Percentiles rank a stretch among this genome's conserved stretches.
phyloP scores from a whole-genome alignment of 1,284 basidiomycete species.

The Apiotrichum laibachii region DNA sequence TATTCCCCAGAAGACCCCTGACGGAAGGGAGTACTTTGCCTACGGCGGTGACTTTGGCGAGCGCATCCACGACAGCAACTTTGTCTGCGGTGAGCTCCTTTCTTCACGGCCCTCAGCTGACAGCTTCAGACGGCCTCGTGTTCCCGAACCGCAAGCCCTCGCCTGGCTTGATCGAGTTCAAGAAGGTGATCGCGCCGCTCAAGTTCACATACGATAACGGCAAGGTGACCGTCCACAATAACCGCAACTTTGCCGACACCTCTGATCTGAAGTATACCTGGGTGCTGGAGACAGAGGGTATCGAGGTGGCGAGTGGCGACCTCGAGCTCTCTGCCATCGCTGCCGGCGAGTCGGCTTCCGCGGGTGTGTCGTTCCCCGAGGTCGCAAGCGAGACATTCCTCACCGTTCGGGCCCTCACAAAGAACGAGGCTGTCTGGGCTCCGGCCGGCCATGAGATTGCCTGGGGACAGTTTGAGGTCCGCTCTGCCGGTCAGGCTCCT shows the following conservation, averaged over 20 bases:
- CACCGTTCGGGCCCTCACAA: constrained; percentile 9
- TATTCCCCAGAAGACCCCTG: constrained; percentile 7
- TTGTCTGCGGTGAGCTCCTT: constrained; percentile 10
- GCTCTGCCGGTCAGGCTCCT: background rate
- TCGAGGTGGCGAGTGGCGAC: constrained; percentile 2
- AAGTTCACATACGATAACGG: constrained; percentile 1
- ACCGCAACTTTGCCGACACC: constrained; percentile 13
- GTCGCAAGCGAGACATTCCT: background rate
- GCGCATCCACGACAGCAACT: constrained; percentile 27
- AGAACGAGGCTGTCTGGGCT: constrained; percentile 13
- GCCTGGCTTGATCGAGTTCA: constrained; percentile 23
- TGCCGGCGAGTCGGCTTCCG: background rate
- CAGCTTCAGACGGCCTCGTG: constrained; percentile 18
- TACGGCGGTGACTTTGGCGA: constrained; percentile 36
- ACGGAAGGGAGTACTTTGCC: constrained; percentile 22
- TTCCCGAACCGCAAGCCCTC: constrained; percentile 28
- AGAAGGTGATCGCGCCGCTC: constrained; percentile 24
- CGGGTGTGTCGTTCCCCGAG: constrained; percentile 3
- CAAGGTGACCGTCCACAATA: constrained; percentile 13
- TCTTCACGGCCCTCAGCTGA: background rate
- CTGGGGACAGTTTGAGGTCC: constrained; percentile 14
- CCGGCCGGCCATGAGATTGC: constrained; percentile 22
- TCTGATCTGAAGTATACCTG: constrained; percentile 16
- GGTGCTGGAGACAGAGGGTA: constrained; percentile 18
- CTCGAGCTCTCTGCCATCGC: constrained; percentile 6